Percentiles rank a stretch among this genome's conserved stretches.
Evolutionary conservation across 495 filamentous ascomycete genomes (phyloP).

Genomic region (Xylaria scruposa): DNA sequence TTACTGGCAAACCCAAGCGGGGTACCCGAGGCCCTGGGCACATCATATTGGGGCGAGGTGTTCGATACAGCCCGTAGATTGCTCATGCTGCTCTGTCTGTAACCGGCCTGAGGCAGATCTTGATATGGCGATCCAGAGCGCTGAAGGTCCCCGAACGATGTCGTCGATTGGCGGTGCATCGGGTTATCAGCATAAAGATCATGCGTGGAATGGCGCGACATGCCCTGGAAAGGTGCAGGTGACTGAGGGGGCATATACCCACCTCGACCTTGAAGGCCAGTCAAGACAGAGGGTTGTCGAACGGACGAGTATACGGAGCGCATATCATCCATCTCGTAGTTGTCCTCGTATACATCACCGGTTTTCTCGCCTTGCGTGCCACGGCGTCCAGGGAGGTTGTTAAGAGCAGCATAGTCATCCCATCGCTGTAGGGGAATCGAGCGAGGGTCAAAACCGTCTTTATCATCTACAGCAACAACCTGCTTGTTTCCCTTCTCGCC

Average conservation of each 20-base stretch:
- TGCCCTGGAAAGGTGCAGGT: conserved; percentile 68
- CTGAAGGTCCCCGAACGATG: conserved; percentile 56
- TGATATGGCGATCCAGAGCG: conserved; percentile 56
- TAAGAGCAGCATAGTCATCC: conserved; percentile 95
- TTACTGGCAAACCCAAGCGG: conserved; percentile 50
- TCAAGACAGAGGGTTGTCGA: conserved; percentile 90
- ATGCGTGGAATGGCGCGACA: conserved; percentile 50
- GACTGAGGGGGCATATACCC: conserved; percentile 82
- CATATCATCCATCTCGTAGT: conserved; percentile 96
- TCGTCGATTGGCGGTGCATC: conserved; percentile 57
- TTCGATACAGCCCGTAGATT: conserved; percentile 46
- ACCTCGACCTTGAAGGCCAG: conserved; percentile 76
- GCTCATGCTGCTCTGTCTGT: conserved; percentile 43
- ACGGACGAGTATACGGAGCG: conserved; percentile 95
- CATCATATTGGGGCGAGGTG: conserved; percentile 39
- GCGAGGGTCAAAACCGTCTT: conserved; percentile 82
- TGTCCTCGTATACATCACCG: conserved; percentile 66
- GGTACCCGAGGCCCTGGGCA: conserved; percentile 43
- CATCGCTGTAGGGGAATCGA: conserved; percentile 94
- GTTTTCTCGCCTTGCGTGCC: conserved; percentile 75
- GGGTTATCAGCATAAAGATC: conserved; percentile 49
- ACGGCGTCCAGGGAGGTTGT: conserved; percentile 90
- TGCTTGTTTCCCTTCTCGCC: conserved; percentile 91
- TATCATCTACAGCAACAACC: conserved; percentile 81
- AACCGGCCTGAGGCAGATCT: conserved; percentile 47